Percentiles rank a stretch among this genome's conserved stretches.
These are phyloP conservation scores for Fusarium floridanum DNA, from an alignment of 2,329 filamentous ascomycete species.

Conservation along the genomic window DNA sequence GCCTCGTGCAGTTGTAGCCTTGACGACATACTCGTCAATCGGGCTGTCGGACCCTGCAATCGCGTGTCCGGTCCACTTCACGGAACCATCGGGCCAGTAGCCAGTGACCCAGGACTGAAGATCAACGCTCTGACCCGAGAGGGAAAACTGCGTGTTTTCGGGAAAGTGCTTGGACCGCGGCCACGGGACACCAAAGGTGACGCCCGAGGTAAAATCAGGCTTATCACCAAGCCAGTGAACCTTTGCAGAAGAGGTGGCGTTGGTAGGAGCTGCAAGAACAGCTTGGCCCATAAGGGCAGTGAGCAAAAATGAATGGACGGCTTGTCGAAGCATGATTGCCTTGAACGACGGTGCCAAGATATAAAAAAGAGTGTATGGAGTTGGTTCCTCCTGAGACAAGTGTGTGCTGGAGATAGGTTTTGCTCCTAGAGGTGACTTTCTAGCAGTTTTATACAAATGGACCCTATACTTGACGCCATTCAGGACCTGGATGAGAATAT, in stretches of 20 bases:
- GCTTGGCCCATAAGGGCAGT: conserved; percentile 27
- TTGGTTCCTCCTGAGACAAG: neutral
- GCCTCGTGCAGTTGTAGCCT: conserved; percentile 17
- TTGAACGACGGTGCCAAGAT: conserved; percentile 24
- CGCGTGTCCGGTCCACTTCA: conserved; percentile 73
- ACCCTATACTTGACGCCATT: conserved; percentile 30
- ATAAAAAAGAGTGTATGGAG: neutral
- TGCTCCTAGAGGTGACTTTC: neutral
- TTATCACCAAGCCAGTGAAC: conserved; percentile 58
- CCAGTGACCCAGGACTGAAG: conserved; percentile 68
- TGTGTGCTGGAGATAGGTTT: neutral
- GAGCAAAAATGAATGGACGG: conserved; percentile 38
- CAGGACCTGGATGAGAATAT: conserved; percentile 31
- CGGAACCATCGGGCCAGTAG: conserved; percentile 71
- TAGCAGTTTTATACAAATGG: conserved; percentile 19
- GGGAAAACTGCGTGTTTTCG: conserved; percentile 54
- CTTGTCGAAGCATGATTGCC: conserved; percentile 33
- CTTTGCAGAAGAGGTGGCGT: conserved; percentile 38
- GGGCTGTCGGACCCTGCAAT: conserved; percentile 58
- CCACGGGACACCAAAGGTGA: conserved; percentile 61
- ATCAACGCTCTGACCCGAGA: conserved; percentile 35
- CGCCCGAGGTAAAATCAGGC: conserved; percentile 52
- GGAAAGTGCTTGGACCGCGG: conserved; percentile 55
- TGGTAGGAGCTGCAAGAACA: conserved; percentile 26
- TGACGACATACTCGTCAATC: conserved; percentile 57